Base-by-base conservation (phyloP, 495 filamentous ascomycete species). In the Apiosordaria backusii region DNA sequence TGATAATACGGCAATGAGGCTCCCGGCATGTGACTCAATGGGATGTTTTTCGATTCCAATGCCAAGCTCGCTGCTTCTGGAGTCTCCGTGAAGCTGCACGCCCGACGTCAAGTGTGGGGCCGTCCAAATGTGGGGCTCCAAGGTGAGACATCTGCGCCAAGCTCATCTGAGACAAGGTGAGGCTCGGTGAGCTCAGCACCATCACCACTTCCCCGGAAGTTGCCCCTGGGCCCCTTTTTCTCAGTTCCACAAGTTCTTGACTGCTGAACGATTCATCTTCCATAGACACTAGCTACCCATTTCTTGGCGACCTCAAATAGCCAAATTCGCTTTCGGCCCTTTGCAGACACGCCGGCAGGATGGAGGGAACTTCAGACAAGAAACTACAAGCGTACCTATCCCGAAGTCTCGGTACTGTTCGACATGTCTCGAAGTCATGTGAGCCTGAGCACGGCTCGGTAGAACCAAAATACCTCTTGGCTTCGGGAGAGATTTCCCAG, bases 131-230 rank as follows among this genome's bases (percentile, higher is more conserved):
- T 59, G 57, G 57, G 57, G 57, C 35, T 45, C 35, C 3, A 18
- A 55, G 53, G 53, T 55, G 2, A 21, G 53, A 21, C 22, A 16
- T 55, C 22, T 10, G 26, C 57, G 22, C 23, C 21, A 24, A 55
- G 53, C 53, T 24, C 4, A 55, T 55, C 53, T 59, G 57, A 59
- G 57, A 59, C 19, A 59, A 26, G 57, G 57, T 59, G 23, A 59
- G 57, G 23, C 57, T 23, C n/a, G 57, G 57, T 59, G 57, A 25
- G 24, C 23, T 25, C 23, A 45, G 16, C 35, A 45, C 35, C 35
- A 45, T 45, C 10, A 45, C 0, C 6, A 45, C 35, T 45, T 45
- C 35, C 16, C 35, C 9, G 3, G 35, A 0, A 2, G 35, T 45
- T 7, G 16, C 35, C 35, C 35, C 35, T 45, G 13, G 16, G 35